Conservation (phyloP, 257 asterid genomes). For the Dorcoceras hygrometricum region DNA sequence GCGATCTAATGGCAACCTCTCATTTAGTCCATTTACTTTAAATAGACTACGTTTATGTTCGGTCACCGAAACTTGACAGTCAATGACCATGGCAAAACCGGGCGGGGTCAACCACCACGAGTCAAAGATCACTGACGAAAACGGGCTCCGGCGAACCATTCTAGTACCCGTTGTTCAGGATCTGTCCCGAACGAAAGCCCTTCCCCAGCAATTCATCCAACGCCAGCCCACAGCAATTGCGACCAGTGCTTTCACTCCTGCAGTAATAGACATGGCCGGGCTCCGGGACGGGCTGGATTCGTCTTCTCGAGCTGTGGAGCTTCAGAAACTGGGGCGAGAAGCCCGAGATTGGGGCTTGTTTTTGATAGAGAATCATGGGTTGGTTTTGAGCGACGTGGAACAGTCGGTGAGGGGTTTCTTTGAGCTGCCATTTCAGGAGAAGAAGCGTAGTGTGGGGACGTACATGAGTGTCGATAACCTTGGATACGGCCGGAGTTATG, state of each 20-base stretch:
- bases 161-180: constrained; percentile 47
- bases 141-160: constrained; percentile 25
- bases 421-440: constrained; percentile 34
- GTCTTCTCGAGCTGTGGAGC: constrained; percentile 29
- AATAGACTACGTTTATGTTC: too few relatives aligned
- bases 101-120: constrained; percentile 27
- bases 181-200: constrained; percentile 27
- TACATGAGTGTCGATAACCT: constrained; percentile 30
- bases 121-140: constrained; percentile 27
- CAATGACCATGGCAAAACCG: too few relatives aligned
- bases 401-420: constrained; percentile 31
- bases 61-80: too few relatives aligned
- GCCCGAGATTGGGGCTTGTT: constrained; percentile 41
- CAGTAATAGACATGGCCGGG: constrained; percentile 28
- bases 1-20: too few relatives aligned
- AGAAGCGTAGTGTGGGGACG: constrained; percentile 41
- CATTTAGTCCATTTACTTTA: too few relatives aligned
- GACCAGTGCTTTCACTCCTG: constrained; percentile 8
- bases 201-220: constrained; percentile 36
- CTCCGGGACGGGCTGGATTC: constrained; percentile 19
- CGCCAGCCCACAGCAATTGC: constrained; percentile 15
- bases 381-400: constrained; percentile 27
- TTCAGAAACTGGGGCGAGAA: constrained; percentile 30
- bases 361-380: constrained; percentile 37
- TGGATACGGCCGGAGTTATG: constrained; percentile 45